phyloP scores from a whole-genome alignment of 2,329 filamentous ascomycete genomes.

The Mycocentrospora acerina region DNA sequence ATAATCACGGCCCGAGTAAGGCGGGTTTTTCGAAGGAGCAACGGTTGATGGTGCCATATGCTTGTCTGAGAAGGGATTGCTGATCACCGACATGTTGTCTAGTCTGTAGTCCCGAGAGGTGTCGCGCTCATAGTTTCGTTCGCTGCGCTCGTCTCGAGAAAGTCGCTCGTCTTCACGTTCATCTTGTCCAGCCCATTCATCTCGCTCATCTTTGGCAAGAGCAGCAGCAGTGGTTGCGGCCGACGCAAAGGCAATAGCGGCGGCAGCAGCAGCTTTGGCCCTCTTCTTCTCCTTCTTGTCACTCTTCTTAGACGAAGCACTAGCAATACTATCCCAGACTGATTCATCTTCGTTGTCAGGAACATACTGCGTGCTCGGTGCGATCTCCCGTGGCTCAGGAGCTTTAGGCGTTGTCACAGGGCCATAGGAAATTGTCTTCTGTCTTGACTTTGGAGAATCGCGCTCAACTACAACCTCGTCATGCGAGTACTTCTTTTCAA shows the following conservation, averaged over 20 bases:
- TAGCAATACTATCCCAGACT: constrained; percentile 21
- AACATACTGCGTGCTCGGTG: constrained; percentile 33
- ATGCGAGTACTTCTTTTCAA: constrained; percentile 23
- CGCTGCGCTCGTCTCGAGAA: too few relatives aligned
- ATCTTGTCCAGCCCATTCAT: constrained; percentile 4
- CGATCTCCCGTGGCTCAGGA: constrained; percentile 20
- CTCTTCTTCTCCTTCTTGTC: constrained; percentile 38
- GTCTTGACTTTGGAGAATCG: constrained; percentile 33
- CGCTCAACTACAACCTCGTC: constrained; percentile 46
- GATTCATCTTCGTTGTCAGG: constrained; percentile 27
- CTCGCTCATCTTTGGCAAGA: constrained; percentile 20
- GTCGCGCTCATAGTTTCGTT: too few relatives aligned
- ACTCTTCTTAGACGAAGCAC: constrained; percentile 29
- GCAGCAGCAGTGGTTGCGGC: constrained; percentile 22
- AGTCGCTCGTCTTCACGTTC: constrained; percentile 2
- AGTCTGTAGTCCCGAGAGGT: constrained; percentile 13
- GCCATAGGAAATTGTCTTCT: constrained; percentile 33
- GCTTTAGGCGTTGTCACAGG: constrained; percentile 20
- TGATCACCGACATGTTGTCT: constrained; percentile 22
- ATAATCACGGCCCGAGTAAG: constrained; percentile 30
- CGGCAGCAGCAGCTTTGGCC: constrained; percentile 22
- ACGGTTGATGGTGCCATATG: constrained; percentile 24
- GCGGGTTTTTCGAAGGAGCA: constrained; percentile 21
- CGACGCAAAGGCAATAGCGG: constrained; percentile 16
- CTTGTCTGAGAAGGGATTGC: constrained; percentile 32